A percentile compares a stretch with the other conserved stretches of the same genome.
These are phyloP conservation scores for Wickerhamiella sorbophila DNA, from an alignment of 805 yeast species.

Conservation along the genomic window DNA sequence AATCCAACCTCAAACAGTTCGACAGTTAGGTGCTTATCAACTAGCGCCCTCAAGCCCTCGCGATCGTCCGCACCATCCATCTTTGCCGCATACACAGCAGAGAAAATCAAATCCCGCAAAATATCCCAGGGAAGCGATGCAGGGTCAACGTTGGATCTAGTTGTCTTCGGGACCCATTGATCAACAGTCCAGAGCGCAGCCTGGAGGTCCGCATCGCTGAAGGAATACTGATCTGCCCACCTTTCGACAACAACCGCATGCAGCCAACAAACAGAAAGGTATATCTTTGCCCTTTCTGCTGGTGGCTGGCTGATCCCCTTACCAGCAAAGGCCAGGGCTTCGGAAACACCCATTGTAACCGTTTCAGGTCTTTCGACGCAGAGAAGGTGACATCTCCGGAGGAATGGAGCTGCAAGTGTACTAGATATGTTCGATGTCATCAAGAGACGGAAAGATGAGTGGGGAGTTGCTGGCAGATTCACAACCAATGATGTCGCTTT, in stretches of 20 bases:
- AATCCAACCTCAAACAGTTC: not conserved
- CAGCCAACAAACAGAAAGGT: conserved; percentile 51
- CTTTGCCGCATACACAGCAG: conserved; percentile 45
- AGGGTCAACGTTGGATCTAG: conserved; percentile 4
- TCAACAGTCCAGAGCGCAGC: conserved; percentile 35
- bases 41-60: conserved; percentile 11
- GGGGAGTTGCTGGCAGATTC: conserved; percentile 20
- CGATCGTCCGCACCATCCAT: conserved; percentile 18
- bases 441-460: conserved; percentile 38
- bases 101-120: conserved; percentile 35
- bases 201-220: conserved; percentile 57
- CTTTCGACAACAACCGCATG: conserved; percentile 52
- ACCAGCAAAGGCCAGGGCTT: conserved; percentile 23
- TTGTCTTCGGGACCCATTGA: conserved; percentile 15
- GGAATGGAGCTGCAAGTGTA: conserved; percentile 39
- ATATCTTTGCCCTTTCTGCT: conserved; percentile 33
- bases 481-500: conserved; percentile 46
- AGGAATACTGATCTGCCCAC: conserved; percentile 46
- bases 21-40: conserved; percentile 1
- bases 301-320: conserved; percentile 21
- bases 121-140: conserved; percentile 35
- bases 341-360: conserved; percentile 34
- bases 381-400: conserved; percentile 41
- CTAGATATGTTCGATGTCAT: conserved; percentile 45
- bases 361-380: conserved; percentile 53